Base-by-base conservation (phyloP, 2,329 filamentous ascomycete genomes). In the Coniella lustricola region DNA sequence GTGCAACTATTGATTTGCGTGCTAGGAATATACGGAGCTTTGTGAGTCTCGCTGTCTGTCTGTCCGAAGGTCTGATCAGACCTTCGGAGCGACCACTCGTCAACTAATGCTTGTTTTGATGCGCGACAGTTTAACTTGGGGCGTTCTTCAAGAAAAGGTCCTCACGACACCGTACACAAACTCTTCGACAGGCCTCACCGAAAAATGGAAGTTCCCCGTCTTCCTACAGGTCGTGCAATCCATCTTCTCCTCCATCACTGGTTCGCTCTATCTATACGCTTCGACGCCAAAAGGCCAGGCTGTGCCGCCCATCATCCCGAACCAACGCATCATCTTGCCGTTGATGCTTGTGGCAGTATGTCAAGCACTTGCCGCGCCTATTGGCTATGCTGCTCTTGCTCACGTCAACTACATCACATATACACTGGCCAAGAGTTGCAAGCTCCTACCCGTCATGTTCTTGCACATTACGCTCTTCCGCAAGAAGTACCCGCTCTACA, bases 371-470 rank as follows among this genome's bases (percentile, higher is more conserved):
- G 90, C 91, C 34, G 90, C 85, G n/a, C 91, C 91, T 3, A 96
- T 96, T 62, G 93, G 91, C 58, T 97, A 97, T 69, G 90, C 93
- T 43, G 86, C 83, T 51, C 82, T 97, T 44, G 83, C 85, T 33
- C 90, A 97, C 66, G 90, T 97, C 68, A 93, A 97, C 77, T 97
- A 97, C 70, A 88, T 97, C 62, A 96, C 93, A 25, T 97, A 95
- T 70, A 87, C 96, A 58, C 85, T 98, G 36, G 91, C 93, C 59
- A 97, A 98, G 71, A 90, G 85, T 59, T 98, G 93, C 84, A 98
- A 98, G 73, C 79, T 98, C 17, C 82, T 98, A n/a, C 93, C 93
- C 3, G 93, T 98, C 62, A 97, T 98, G 93, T 84, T 93, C 61
- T 77, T 98, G 35, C 91, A 98, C 72, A 81, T 97, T 61, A 91